Percentiles rank a stretch among this genome's conserved stretches.
Conservation (phyloP, 2,329 filamentous ascomycete species). For the Ciborinia camelliae region DNA sequence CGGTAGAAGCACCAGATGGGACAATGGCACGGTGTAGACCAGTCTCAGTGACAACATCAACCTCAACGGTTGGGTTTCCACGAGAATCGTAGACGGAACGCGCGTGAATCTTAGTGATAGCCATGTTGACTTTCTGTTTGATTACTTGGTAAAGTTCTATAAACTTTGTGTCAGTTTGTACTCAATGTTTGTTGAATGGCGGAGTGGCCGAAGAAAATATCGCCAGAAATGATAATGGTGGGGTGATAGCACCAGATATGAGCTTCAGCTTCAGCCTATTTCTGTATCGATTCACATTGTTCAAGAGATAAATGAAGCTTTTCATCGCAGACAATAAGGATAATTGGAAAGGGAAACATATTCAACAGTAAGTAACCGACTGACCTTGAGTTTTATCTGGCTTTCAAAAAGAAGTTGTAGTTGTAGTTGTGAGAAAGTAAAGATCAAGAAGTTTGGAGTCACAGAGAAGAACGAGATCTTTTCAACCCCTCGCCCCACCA, state of each 20-base stretch:
- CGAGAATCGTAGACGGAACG: conserved; percentile 98
- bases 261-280: conserved; percentile 18
- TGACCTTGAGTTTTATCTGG: conserved; percentile 10
- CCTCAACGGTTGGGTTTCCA: conserved; percentile 97
- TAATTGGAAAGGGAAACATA: neutral
- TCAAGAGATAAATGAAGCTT: conserved; percentile 9
- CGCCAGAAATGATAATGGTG: conserved; percentile 22
- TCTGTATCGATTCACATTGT: neutral
- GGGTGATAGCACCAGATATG: conserved; percentile 26
- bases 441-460: conserved; percentile 15
- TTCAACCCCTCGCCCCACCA: conserved; percentile 21
- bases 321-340: neutral
- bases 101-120: conserved; percentile 85
- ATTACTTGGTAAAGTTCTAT: conserved; percentile 16
- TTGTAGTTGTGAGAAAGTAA: conserved; percentile 1
- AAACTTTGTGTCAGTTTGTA: conserved; percentile 27
- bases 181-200: conserved; percentile 20
- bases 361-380: neutral
- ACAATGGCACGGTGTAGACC: conserved; percentile 97
- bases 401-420: neutral
- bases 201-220: conserved; percentile 24
- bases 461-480: conserved; percentile 16
- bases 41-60: conserved; percentile 93
- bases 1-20: conserved; percentile 92
- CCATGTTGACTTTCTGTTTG: conserved; percentile 60